Base-by-base conservation (phyloP, 2,329 filamentous ascomycete genomes). In the Cercospora nicotianae region DNA sequence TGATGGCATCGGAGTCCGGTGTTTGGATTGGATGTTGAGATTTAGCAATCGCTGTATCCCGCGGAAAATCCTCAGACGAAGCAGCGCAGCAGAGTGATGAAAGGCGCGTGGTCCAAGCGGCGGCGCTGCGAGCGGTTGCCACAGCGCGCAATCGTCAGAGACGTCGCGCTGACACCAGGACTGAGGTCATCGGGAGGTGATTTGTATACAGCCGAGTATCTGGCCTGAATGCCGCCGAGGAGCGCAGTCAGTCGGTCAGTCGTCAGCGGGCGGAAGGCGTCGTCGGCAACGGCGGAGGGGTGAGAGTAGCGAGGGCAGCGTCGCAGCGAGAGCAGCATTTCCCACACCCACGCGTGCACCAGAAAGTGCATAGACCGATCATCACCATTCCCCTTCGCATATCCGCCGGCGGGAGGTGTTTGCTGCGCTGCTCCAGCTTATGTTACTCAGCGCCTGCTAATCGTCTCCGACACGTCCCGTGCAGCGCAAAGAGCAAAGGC, bases 181-280 rank as follows among this genome's bases (percentile, higher is more conserved):
- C 61, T 63, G 45, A 63, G 45, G 61, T 31, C 61, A 63, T 63
- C 28, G 48, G 45, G 18, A 20, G 26, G 30, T 55, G 60, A 36
- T 53, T 36, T 63, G 60, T 63, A 63, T 63, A 63, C 60, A 33
- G 60, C 60, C 60, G 60, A 63, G 60, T 55, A 53, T 63, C 60
- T 53, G 48, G 60, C 60, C n/a, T 63, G 60, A 63, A 63, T 33
- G 28, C 45, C 45, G 61, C 61, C 61, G 61, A 63, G 42, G 5
- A 18, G 2, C 1, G 33, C 33, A 39, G 33, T 13, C 33, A 39
- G 33, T 39, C 33, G 33, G 10, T 12, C 33, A 51, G 36, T 20
- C 60, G 33, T 13, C 45, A 33, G 30, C 23, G 60, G 60, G 60
- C 51, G 60, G 60, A 33, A 31, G 42, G 42, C 42, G 61, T 51